Evolutionary conservation across 352 stramenopile genomes (phyloP), one percentile per base, ranked within the genome.

Genomic region (Pythium insidiosum): DNA sequence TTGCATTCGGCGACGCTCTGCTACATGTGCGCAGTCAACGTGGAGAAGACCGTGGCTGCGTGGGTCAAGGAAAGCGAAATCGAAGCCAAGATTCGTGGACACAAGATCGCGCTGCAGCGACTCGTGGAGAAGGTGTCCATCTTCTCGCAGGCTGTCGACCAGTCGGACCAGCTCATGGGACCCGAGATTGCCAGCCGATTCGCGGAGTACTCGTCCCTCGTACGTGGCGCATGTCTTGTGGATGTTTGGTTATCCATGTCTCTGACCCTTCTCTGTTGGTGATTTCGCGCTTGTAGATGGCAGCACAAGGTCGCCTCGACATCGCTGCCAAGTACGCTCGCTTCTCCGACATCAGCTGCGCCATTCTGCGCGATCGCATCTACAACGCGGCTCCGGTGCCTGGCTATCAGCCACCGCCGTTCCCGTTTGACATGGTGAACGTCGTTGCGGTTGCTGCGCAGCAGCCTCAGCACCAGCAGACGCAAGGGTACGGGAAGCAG

Each of bases 71-170:
- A 95, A 56, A 81, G 74, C 40, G 76, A 95, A 37, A 51, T 89
- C 18, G 67, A 95, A 43, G 55, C 71, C 46, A 76, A 71, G 24
- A 77, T 75, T 16, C 63, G 71, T 11, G 71, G 73, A 9, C 62
- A 79, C 54, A 80, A 89, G 4, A 56, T 85, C 50, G 89, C 89
- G 9, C 75, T 98, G 12, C 94, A 99, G 53, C 81, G 97, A 30
- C 93, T 98, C 47, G 89, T 98, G n/a, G 87, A 98, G 58, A 98
- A 98, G 64, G 87, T 98, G 2, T 95, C 90, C 44, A 84, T 98
- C 31, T 98, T 97, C 47, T 66, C 84, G 1, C 90, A 95, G 55
- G 76, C 86, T 21, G 77, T 89, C 20, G 81, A 93, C 53, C 66
- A 95, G 33, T 61, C 73, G 7, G 76, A 91, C 40, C 82, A 90